These are phyloP conservation scores for Naganishia sp. DNA, from an alignment of 1,284 basidiomycete genomes.

Conservation along the genomic window DNA sequence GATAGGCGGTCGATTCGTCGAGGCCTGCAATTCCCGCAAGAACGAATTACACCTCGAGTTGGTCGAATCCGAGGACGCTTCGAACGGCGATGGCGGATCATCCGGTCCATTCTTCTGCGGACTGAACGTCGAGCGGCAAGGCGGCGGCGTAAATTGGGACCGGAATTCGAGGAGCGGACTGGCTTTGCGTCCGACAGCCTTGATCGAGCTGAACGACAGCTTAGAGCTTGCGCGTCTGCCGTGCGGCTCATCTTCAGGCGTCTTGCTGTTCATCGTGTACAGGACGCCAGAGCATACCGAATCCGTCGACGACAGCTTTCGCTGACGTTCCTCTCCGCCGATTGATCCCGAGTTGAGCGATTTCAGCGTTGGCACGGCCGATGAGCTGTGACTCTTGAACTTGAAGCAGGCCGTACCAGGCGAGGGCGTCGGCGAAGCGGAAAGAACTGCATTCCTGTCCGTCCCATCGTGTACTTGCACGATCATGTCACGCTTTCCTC, in stretches of 20 bases:
- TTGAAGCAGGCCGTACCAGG: background rate
- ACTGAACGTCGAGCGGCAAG: slow-evolving; percentile 16
- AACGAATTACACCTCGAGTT: slow-evolving; percentile 25
- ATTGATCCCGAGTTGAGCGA: slow-evolving; percentile 7
- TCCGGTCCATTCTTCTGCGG: slow-evolving; percentile 21
- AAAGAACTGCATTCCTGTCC: background rate
- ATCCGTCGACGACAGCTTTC: slow-evolving; percentile 15
- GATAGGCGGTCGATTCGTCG: slow-evolving; percentile 27
- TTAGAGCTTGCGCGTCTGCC: slow-evolving; percentile 15
- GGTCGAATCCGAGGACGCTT: slow-evolving; percentile 22
- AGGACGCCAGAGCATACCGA: slow-evolving; percentile 7
- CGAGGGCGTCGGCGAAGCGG: slow-evolving; percentile 6
- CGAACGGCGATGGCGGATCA: slow-evolving; percentile 21
- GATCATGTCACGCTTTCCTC: slow-evolving; percentile 16
- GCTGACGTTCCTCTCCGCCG: slow-evolving; percentile 5
- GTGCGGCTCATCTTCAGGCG: slow-evolving; percentile 1
- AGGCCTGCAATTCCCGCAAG: slow-evolving; percentile 18
- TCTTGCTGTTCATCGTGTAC: slow-evolving; percentile 3
- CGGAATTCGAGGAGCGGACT: slow-evolving; percentile 22
- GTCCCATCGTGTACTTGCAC: slow-evolving; percentile 12
- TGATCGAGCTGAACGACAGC: slow-evolving; percentile 20
- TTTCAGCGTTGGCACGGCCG: slow-evolving; percentile 15
- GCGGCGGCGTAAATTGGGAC: slow-evolving; percentile 21
- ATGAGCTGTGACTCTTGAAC: slow-evolving; percentile 21
- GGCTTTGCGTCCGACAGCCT: background rate